A percentile compares a stretch with the other conserved stretches of the same genome.
Conservation (phyloP, 768 basidiomycete species). For the Amanita brunnescens region DNA sequence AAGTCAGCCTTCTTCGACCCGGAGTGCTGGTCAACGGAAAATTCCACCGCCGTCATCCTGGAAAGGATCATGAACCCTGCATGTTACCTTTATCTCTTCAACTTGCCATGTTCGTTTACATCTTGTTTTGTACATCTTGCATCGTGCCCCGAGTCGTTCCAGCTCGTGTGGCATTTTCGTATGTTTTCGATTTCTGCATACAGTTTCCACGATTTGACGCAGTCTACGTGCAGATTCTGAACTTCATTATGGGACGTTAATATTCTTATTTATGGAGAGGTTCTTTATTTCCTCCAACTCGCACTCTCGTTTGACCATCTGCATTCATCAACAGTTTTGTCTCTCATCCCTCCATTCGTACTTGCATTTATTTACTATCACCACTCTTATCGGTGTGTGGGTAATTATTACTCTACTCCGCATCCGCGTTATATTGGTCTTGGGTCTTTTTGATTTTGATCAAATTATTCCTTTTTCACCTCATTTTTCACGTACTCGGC, state of each 20-base stretch:
- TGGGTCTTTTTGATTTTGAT: background rate
- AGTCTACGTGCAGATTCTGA: background rate
- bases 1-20: conserved; percentile 34
- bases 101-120: background rate
- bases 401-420: background rate
- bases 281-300: conserved; percentile 1
- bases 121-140: background rate
- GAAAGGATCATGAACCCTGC: conserved; percentile 24
- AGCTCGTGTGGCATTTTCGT: background rate
- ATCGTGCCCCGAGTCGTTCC: background rate
- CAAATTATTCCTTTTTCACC: background rate
- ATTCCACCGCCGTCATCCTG: conserved; percentile 50
- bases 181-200: background rate
- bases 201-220: background rate
- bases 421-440: background rate
- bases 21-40: conserved; percentile 16
- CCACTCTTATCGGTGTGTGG: background rate
- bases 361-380: background rate
- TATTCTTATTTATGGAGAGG: conserved; percentile 7
- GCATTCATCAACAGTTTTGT: background rate
- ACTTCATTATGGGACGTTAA: conserved; percentile 4
- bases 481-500: background rate
- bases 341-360: background rate
- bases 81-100: background rate
- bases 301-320: background rate